These are phyloP conservation scores for Xylogone sp. DNA, from an alignment of 2,329 filamentous ascomycete species.

Conservation along the genomic window DNA sequence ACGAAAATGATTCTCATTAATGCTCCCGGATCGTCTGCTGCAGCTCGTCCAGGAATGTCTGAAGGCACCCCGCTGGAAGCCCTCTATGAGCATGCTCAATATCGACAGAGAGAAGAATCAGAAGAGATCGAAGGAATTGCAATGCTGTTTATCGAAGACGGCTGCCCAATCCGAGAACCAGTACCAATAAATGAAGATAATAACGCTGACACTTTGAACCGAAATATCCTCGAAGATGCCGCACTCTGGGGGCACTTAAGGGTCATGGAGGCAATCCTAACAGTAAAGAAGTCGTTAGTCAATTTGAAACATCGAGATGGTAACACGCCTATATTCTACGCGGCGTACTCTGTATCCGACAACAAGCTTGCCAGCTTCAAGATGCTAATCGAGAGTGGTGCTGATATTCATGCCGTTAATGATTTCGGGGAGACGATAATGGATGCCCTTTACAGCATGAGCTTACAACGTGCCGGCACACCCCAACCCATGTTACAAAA, in stretches of 20 bases:
- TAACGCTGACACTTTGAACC: not conserved
- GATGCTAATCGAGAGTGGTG: not conserved
- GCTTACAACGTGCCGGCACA: not conserved
- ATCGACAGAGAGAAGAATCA: not conserved
- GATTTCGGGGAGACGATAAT: not conserved
- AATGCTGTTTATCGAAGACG: not conserved
- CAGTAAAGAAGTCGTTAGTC: not conserved
- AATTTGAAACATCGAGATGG: not conserved
- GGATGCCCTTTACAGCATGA: not conserved
- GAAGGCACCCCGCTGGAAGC: not conserved
- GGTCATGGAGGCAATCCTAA: not conserved
- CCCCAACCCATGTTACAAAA: not conserved
- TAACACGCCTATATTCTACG: not conserved
- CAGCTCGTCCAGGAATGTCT: not conserved
- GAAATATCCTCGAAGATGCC: not conserved
- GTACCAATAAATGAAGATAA: not conserved
- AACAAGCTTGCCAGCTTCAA: not conserved
- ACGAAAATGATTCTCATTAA: not conserved
- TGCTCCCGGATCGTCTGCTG: not conserved
- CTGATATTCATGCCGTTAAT: not conserved
- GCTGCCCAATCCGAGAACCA: not conserved
- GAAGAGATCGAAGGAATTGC: not conserved
- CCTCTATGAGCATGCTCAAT: not conserved
- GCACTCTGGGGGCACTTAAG: not conserved
- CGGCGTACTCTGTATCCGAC: not conserved